These are phyloP conservation scores for Mortierella sp. DNA, from an alignment of 371 early-diverging fungal genomes.

Conservation along the genomic window DNA sequence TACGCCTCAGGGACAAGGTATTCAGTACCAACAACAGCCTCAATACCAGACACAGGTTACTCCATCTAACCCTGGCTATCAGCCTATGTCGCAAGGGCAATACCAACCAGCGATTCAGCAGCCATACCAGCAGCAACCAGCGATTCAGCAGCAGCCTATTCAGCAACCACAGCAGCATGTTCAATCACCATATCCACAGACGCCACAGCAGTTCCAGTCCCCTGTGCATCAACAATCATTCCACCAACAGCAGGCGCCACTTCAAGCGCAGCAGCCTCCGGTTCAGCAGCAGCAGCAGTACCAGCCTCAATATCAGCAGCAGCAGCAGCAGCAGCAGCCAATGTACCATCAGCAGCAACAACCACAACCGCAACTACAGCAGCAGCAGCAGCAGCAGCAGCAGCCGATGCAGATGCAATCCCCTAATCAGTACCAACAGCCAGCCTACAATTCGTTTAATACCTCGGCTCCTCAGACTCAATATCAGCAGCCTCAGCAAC, in stretches of 20 bases:
- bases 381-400: conserved; percentile 33
- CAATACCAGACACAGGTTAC: conserved; percentile 35
- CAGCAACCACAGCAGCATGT: conserved; percentile 19
- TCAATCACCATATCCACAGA: conserved; percentile 12
- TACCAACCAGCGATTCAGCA: conserved; percentile 26
- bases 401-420: conserved; percentile 6
- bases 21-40: conserved; percentile 32
- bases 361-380: conserved; percentile 40
- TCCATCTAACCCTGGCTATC: conserved; percentile 22
- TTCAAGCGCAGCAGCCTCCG: conserved; percentile 11
- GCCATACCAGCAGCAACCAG: conserved; percentile 36
- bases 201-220: conserved; percentile 31
- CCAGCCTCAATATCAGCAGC: conserved; percentile 22
- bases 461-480: conserved; percentile 13
- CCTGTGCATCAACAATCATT: conserved; percentile 29
- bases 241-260: conserved; percentile 29
- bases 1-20: conserved; percentile 35
- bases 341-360: conserved; percentile 32
- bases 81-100: conserved; percentile 20
- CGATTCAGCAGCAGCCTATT: conserved; percentile 13
- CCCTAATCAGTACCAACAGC: conserved; percentile 25
- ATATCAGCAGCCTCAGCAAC: conserved; percentile 24
- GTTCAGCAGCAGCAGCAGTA: conserved; percentile 29
- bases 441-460: conserved; percentile 10
- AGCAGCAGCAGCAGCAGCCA: conserved; percentile 47